These are phyloP conservation scores for Penicillium thymicola DNA, from an alignment of 2,329 filamentous ascomycete species.

Conservation along the genomic window DNA sequence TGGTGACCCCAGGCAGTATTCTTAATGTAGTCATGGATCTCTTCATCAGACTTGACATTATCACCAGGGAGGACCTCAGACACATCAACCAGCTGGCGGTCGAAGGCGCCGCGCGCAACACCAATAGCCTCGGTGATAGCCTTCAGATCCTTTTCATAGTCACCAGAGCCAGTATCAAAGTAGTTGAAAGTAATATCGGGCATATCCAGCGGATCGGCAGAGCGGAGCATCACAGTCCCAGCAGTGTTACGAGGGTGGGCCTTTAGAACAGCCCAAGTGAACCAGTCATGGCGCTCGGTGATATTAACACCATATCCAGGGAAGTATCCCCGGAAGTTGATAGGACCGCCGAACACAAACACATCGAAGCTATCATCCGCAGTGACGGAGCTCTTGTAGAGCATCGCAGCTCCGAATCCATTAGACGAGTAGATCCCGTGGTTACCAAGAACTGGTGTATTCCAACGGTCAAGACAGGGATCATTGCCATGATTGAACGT, in stretches of 20 bases:
- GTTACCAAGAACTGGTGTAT: constrained; percentile 36
- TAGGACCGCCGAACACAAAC: constrained; percentile 55
- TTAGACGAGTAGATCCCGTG: constrained; percentile 48
- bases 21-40: constrained; percentile 49
- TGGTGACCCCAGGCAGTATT: constrained; percentile 58
- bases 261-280: constrained; percentile 53
- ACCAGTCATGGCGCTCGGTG: constrained; percentile 42
- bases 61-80: constrained; percentile 44
- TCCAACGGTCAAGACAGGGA: constrained; percentile 46
- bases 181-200: constrained; percentile 64
- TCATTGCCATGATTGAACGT: constrained; percentile 33
- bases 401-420: constrained; percentile 53
- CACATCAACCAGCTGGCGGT: constrained; percentile 41
- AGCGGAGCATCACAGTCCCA: constrained; percentile 61
- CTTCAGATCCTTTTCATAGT: constrained; percentile 13
- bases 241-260: constrained; percentile 61
- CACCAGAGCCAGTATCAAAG: constrained; percentile 42
- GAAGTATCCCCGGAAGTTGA: constrained; percentile 54
- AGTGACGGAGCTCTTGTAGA: constrained; percentile 35
- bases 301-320: constrained; percentile 45
- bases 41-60: constrained; percentile 35
- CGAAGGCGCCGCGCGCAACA: constrained; percentile 49
- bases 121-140: constrained; percentile 23
- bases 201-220: constrained; percentile 60
- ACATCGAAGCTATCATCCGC: constrained; percentile 51